Conservation (phyloP, 139 green algal species). For the Pseudopediastrum boryanum region DNA sequence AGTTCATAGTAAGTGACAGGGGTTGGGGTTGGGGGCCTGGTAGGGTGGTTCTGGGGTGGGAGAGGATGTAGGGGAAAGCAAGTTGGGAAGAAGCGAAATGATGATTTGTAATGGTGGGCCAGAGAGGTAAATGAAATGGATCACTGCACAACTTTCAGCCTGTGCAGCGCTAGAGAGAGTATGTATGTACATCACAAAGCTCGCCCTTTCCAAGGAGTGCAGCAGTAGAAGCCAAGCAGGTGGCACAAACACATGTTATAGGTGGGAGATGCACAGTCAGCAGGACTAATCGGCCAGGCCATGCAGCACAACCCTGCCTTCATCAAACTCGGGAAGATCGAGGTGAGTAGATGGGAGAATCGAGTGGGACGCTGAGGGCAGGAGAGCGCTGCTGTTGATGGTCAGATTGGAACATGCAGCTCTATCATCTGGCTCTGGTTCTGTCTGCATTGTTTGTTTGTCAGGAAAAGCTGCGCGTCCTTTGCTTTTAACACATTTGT, state of each 20-base stretch:
- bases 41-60: not conserved
- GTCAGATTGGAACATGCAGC: not conserved
- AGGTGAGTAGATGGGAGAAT: slow-evolving; percentile 53
- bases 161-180: no score
- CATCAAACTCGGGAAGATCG: slow-evolving; percentile 92
- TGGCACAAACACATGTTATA: no score
- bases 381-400: no score
- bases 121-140: not conserved
- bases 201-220: slow-evolving; percentile 94
- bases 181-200: no score
- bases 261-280: slow-evolving; percentile 74
- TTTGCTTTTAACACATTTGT: not conserved
- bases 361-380: no score
- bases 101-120: no score
- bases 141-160: no score
- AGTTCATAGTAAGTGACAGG: slow-evolving; percentile 92
- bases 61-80: no score
- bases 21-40: not conserved
- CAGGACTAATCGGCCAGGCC: slow-evolving; percentile 93
- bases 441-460: no score
- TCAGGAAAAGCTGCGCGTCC: not conserved
- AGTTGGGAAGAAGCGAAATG: no score
- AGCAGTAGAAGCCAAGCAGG: slow-evolving; percentile 90
- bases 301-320: slow-evolving; percentile 91
- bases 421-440: not conserved